phyloP scores from a whole-genome alignment of 2,329 filamentous ascomycete genomes.

The Colletotrichum tofieldiae region DNA sequence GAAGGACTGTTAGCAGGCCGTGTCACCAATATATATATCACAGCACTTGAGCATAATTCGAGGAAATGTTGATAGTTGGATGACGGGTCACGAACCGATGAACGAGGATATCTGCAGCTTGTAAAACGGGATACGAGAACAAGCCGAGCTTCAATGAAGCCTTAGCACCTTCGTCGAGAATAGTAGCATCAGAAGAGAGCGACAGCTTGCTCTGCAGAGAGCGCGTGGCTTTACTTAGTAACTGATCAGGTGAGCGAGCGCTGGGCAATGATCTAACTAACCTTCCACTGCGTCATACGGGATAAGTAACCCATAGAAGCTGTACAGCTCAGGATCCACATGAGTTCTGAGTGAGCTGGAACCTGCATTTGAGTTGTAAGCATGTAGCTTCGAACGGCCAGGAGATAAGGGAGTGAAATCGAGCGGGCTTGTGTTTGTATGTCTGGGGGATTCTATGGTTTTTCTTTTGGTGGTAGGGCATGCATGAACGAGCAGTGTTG shows the following conservation, averaged over 20 bases:
- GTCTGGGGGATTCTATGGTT: background rate
- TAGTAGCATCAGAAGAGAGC: slow-evolving; percentile 70
- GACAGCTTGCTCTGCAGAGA: slow-evolving; percentile 79
- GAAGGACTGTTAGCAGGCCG: background rate
- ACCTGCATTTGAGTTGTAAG: slow-evolving; percentile 64
- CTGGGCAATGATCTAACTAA: slow-evolving; percentile 51
- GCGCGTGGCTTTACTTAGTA: background rate
- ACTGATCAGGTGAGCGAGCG: background rate
- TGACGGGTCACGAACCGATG: slow-evolving; percentile 71
- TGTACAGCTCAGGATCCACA: slow-evolving; percentile 96
- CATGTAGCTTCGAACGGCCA: background rate
- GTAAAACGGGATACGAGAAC: slow-evolving; percentile 95
- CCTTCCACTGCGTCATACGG: slow-evolving; percentile 99
- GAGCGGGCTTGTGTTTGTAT: background rate
- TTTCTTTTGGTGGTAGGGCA: background rate
- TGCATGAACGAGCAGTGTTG: background rate
- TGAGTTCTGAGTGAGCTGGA: slow-evolving; percentile 86
- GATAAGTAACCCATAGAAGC: slow-evolving; percentile 94
- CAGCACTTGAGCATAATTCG: background rate
- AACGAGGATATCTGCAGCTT: slow-evolving; percentile 93
- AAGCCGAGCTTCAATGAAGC: slow-evolving; percentile 84
- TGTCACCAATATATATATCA: background rate
- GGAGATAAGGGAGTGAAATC: background rate
- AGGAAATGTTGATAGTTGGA: background rate
- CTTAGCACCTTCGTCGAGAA: slow-evolving; percentile 72